Evolutionary conservation across 345 rosid species (phyloP).

Genomic region (Kernera saxatilis): DNA sequence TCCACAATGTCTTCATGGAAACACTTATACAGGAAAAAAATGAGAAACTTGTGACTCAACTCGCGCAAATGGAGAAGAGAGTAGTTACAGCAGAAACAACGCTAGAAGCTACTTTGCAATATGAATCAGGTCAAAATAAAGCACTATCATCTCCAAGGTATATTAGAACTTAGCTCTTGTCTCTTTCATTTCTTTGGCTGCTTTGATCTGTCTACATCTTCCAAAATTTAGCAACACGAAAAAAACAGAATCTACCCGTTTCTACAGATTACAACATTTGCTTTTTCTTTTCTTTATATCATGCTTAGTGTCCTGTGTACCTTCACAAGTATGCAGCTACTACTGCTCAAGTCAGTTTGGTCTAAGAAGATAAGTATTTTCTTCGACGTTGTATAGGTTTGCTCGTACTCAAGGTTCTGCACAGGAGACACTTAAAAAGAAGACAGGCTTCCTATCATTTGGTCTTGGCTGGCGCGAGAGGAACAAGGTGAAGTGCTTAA

Average conservation of each 20-base stretch:
- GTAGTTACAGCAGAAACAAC: conserved; percentile 85
- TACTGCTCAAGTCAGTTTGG: conserved; percentile 1
- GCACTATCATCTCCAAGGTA: conserved; percentile 58
- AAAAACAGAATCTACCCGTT: neutral
- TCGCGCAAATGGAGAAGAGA: conserved; percentile 81
- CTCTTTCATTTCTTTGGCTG: neutral
- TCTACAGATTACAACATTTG: neutral
- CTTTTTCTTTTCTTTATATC: neutral
- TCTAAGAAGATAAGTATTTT: neutral
- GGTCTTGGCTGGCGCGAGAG: conserved; percentile 77
- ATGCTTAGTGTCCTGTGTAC: neutral
- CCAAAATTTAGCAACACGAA: conserved; percentile 2
- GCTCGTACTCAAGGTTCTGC: conserved; percentile 23
- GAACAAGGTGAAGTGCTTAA: conserved; percentile 57
- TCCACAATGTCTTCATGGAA: conserved; percentile 1
- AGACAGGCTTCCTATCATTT: conserved; percentile 45
- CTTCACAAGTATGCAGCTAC: neutral
- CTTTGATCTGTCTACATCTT: neutral
- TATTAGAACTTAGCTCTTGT: neutral
- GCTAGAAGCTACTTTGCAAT: conserved; percentile 83
- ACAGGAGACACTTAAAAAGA: conserved; percentile 51
- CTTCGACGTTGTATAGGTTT: conserved; percentile 36
- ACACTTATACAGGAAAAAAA: conserved; percentile 66
- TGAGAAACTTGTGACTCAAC: conserved; percentile 58
- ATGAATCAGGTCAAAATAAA: conserved; percentile 72